Base-by-base conservation (phyloP, 306 rosid species). In the Trifolium pratense region DNA sequence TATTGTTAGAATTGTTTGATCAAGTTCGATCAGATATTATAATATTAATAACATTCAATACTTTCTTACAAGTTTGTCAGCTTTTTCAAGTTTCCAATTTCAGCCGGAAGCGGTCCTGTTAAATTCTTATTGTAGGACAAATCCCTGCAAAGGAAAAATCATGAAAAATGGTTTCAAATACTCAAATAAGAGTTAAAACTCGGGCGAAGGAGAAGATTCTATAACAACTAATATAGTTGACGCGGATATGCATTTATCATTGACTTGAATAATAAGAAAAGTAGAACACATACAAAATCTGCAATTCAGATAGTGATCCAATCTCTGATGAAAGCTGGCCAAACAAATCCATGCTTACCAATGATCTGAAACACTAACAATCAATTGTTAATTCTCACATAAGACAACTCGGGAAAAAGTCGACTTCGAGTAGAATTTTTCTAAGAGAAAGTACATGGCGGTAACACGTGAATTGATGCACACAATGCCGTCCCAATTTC, bases 281-380 rank as follows among this genome's bases (percentile, higher is more conserved):
- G 57, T 31, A 64, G 65, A 76, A 75, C 32, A 82, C 89, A 1
- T 78, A 90, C 96, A 90, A 42, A 48, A 73, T 48, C 20, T 42
- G 61, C 59, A 90, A 69, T 80, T 87, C 89, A 15, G 90, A 40
- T 37, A 90, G 78, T 59, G 3, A 69, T 29, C 68, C 74, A 36
- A 87, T 74, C 29, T 86, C 92, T 71, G 88, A 80, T 34, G 96
- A 14, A 45, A 90, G 79, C 52, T 18, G 39, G 64, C 96, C 96
- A 14, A 7, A 74, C 85, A 90, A 80, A 71, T 36, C 64, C 71
- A 64, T 73, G 85, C 81, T 82, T 26, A 85, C 9, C 61, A 90
- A 79, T 74, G 26, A 60, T 82, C 92, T 90, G 88, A 68, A 62
- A 85, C 13, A 17, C 46, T 7, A 62, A 39, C 43, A 72, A 57